Evolutionary conservation across 768 basidiomycete species (phyloP).

Genomic region (Xanthoconium stramineum): DNA sequence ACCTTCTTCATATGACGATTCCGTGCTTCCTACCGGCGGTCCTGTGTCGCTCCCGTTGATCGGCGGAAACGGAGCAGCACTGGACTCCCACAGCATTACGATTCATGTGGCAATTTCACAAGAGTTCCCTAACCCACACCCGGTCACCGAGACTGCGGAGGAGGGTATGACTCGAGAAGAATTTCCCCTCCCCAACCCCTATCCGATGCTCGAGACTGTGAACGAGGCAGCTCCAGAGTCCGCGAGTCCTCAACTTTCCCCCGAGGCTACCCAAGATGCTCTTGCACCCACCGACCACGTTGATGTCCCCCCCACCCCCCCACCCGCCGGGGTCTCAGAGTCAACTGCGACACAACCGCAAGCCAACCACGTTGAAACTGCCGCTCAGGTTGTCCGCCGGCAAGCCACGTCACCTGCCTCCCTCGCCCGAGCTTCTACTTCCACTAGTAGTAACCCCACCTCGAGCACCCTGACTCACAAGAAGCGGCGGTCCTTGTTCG

Average conservation of each 20-base stretch:
- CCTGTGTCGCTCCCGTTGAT: conserved; percentile 8
- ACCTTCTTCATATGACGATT: conserved; percentile 12
- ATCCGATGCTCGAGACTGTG: not conserved
- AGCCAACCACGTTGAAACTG: not conserved
- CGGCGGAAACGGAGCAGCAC: conserved; percentile 12
- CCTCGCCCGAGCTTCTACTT: conserved; percentile 6
- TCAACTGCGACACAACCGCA: not conserved
- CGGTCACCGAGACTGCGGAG: not conserved
- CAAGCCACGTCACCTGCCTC: conserved; percentile 1
- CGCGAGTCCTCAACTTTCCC: not conserved
- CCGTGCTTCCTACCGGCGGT: conserved; percentile 38
- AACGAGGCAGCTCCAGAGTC: not conserved
- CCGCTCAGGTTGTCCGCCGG: not conserved
- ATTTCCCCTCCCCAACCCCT: not conserved
- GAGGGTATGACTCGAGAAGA: no score
- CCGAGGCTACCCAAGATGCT: not conserved
- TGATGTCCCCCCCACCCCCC: not conserved
- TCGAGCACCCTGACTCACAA: conserved; percentile 40
- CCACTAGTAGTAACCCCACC: conserved; percentile 31
- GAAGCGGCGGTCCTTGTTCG: conserved; percentile 53
- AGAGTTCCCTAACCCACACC: not conserved
- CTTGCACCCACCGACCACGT: not conserved
- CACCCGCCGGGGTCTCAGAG: not conserved
- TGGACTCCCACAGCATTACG: conserved; percentile 8
- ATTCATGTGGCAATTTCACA: conserved; percentile 20